Conservation (phyloP, 345 rosid genomes). For the Passiflora organensis region DNA sequence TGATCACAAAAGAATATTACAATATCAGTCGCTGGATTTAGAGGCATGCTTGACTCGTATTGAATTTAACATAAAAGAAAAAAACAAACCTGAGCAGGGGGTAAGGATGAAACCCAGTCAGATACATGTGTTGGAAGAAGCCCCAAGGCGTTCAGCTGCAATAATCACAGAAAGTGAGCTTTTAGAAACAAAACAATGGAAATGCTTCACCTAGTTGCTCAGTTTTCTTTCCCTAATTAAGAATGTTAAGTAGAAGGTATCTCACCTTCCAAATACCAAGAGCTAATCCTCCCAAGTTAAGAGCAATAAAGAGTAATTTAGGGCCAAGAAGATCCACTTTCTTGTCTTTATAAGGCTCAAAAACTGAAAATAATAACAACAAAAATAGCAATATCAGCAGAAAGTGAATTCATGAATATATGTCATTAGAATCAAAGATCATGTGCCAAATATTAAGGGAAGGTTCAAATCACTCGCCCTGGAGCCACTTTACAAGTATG, state of each 20-base stretch:
- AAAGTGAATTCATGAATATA: background rate
- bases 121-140: constrained; percentile 98
- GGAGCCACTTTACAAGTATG: background rate
- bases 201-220: background rate
- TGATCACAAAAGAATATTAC: no score
- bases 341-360: constrained; percentile 94
- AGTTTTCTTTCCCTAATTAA: background rate
- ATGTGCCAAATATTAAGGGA: constrained; percentile 1
- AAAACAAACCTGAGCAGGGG: constrained; percentile 82
- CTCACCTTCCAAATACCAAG: constrained; percentile 99
- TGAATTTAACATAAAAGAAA: constrained; percentile 1
- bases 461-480: background rate
- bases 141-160: constrained; percentile 93
- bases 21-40: background rate
- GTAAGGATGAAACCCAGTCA: constrained; percentile 95
- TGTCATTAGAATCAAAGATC: background rate
- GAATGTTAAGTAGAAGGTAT: constrained; percentile 2
- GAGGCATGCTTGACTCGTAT: background rate
- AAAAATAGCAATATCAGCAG: background rate
- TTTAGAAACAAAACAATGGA: background rate
- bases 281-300: constrained; percentile 86
- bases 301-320: constrained; percentile 82
- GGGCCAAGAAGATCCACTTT: constrained; percentile 90
- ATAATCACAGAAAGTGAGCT: constrained; percentile 15
- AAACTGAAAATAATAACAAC: constrained; percentile 80